Conservation (phyloP, 2,329 filamentous ascomycete species). For the Geosmithia morbida region DNA sequence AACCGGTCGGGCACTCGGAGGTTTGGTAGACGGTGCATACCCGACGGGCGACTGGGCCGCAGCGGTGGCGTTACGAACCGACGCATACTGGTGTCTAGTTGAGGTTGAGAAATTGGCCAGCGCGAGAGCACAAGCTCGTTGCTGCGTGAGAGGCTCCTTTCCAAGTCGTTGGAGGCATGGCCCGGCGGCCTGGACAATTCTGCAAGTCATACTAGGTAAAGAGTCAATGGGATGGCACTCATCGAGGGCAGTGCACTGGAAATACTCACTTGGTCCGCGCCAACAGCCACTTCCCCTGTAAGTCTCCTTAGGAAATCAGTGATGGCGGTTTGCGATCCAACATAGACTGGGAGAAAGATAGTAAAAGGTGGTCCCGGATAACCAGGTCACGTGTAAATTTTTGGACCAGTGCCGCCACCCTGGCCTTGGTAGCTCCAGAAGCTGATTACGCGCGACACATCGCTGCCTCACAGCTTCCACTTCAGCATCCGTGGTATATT, state of each 20-base stretch:
- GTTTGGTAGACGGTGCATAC: slow-evolving; percentile 55
- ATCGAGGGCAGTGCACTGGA: background rate
- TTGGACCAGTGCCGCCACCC: slow-evolving; percentile 1
- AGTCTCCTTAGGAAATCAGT: background rate
- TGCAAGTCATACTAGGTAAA: slow-evolving; percentile 7
- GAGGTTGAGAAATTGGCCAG: slow-evolving; percentile 13
- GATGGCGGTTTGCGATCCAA: background rate
- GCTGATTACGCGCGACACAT: slow-evolving; percentile 9
- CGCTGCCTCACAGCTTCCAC: slow-evolving; percentile 7
- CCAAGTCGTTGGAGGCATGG: slow-evolving; percentile 12
- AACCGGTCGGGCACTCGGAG: slow-evolving; percentile 72
- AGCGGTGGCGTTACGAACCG: slow-evolving; percentile 4
- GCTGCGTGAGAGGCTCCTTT: slow-evolving; percentile 3
- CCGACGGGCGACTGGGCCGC: slow-evolving; percentile 23
- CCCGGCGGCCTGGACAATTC: slow-evolving; percentile 5
- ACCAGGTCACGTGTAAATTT: background rate
- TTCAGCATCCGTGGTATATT: background rate
- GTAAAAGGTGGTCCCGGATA: slow-evolving; percentile 2
- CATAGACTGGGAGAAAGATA: background rate
- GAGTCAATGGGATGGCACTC: background rate
- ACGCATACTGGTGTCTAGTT: slow-evolving; percentile 9
- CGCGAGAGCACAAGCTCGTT: slow-evolving; percentile 7
- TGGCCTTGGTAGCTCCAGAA: slow-evolving; percentile 2
- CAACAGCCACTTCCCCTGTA: background rate
- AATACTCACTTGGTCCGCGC: background rate